Evolutionary conservation across 495 filamentous ascomycete species (phyloP).

Genomic region (Jackrogersella multiformis): DNA sequence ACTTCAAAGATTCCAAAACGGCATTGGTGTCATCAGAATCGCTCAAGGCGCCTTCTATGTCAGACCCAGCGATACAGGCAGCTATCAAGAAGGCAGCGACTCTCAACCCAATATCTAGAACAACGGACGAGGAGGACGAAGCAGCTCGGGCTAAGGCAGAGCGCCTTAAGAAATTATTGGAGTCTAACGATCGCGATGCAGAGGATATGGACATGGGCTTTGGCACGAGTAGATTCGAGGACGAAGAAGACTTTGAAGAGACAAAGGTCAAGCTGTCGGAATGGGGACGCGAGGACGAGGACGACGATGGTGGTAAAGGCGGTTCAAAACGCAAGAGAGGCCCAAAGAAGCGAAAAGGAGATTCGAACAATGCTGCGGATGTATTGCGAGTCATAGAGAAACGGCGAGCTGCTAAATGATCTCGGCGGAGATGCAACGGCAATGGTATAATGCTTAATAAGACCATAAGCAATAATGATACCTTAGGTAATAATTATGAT

Average conservation of each 20-base stretch:
- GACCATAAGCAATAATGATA: background rate
- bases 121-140: slow-evolving; percentile 56
- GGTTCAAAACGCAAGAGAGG: slow-evolving; percentile 78
- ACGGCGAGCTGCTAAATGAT: slow-evolving; percentile 48
- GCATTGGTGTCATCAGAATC: slow-evolving; percentile 53
- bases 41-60: slow-evolving; percentile 63
- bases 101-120: slow-evolving; percentile 63
- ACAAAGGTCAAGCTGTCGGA: slow-evolving; percentile 71
- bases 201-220: slow-evolving; percentile 96
- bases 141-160: slow-evolving; percentile 60
- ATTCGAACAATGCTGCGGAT: slow-evolving; percentile 81
- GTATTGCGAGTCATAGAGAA: slow-evolving; percentile 82
- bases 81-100: slow-evolving; percentile 85
- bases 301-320: slow-evolving; percentile 56
- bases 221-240: slow-evolving; percentile 82
- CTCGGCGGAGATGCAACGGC: background rate
- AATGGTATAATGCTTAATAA: background rate
- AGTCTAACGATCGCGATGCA: slow-evolving; percentile 80
- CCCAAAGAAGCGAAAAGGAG: slow-evolving; percentile 85
- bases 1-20: slow-evolving; percentile 66
- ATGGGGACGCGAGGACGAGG: slow-evolving; percentile 68
- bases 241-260: slow-evolving; percentile 74
- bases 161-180: slow-evolving; percentile 77
- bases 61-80: slow-evolving; percentile 82
- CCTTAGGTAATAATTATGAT: background rate